Evolutionary conservation across 163 green algal genomes (phyloP).

Genomic region (Smithsoniella earleae): DNA sequence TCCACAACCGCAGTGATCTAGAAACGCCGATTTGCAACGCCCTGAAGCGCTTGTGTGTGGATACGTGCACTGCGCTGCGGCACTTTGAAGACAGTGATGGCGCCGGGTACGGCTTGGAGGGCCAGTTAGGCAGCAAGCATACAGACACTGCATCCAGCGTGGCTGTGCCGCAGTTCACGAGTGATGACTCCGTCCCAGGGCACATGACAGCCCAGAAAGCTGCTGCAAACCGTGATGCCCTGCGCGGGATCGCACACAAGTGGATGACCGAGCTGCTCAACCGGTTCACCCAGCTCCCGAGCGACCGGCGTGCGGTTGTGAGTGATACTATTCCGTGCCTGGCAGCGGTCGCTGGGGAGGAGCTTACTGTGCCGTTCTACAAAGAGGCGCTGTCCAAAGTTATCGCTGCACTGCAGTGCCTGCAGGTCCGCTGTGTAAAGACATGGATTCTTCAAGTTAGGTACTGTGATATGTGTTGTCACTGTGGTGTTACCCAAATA

Average conservation of each 20-base stretch:
- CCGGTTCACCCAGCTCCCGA: background rate
- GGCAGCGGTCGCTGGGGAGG: slow-evolving; percentile 9
- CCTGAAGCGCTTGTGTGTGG: slow-evolving; percentile 51
- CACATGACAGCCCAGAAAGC: slow-evolving; percentile 34
- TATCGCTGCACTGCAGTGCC: slow-evolving; percentile 9
- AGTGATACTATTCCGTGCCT: background rate
- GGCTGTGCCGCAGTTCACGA: slow-evolving; percentile 15
- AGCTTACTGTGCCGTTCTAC: background rate
- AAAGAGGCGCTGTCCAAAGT: slow-evolving; percentile 37
- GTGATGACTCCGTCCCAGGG: background rate
- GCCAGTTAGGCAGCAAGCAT: background rate
- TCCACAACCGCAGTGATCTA: slow-evolving; percentile 64
- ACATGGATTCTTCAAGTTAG: too few species aligned
- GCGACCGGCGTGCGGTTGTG: background rate
- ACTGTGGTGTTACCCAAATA: too few species aligned
- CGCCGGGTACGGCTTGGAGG: background rate
- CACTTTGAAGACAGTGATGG: slow-evolving; percentile 18
- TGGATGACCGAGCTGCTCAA: slow-evolving; percentile 50
- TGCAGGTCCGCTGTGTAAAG: slow-evolving; percentile 21
- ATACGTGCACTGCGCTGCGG: slow-evolving; percentile 41
- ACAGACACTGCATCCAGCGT: slow-evolving; percentile 11
- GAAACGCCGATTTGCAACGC: slow-evolving; percentile 48
- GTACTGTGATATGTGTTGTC: too few species aligned
- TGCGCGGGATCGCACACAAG: slow-evolving; percentile 51
- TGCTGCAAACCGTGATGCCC: slow-evolving; percentile 38